Conservation (phyloP, 2,329 filamentous ascomycete species). For the Uncinocarpus reesii region DNA sequence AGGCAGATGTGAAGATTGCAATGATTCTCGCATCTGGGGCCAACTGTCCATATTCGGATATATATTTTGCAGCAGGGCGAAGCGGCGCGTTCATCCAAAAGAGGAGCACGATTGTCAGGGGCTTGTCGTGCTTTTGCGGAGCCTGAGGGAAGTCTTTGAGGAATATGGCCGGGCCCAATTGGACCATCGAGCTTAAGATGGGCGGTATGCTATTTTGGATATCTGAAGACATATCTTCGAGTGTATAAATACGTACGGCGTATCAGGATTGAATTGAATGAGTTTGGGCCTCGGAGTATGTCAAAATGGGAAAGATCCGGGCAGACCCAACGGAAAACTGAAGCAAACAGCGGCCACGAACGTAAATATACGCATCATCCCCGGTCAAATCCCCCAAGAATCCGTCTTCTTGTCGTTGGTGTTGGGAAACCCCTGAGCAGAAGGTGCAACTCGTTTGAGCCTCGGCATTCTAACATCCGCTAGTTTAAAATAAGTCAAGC, state of each 20-base stretch:
- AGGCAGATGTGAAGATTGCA: conserved; percentile 30
- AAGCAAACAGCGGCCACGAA: too few relatives aligned
- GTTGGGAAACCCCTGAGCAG: too few relatives aligned
- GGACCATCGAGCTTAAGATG: conserved; percentile 22
- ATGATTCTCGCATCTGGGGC: conserved; percentile 37
- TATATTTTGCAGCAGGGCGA: conserved; percentile 40
- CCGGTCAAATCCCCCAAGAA: too few relatives aligned
- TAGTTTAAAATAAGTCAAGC: too few relatives aligned
- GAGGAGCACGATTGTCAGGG: conserved; percentile 35
- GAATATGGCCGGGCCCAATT: conserved; percentile 33
- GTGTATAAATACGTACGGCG: background rate
- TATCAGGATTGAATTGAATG: background rate
- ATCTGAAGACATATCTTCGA: background rate
- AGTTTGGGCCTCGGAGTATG: too few relatives aligned
- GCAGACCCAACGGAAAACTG: too few relatives aligned
- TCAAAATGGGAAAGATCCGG: too few relatives aligned
- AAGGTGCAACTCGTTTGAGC: too few relatives aligned
- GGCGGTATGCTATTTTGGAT: background rate
- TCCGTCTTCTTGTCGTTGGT: too few relatives aligned
- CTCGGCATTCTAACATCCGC: background rate
- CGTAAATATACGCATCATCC: too few relatives aligned
- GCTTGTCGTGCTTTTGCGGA: conserved; percentile 10
- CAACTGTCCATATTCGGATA: conserved; percentile 35
- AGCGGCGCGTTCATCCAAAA: conserved; percentile 42
- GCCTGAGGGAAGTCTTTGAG: conserved; percentile 24